phyloP scores from a whole-genome alignment of 768 basidiomycete species.

The Leccinum obscurum region DNA sequence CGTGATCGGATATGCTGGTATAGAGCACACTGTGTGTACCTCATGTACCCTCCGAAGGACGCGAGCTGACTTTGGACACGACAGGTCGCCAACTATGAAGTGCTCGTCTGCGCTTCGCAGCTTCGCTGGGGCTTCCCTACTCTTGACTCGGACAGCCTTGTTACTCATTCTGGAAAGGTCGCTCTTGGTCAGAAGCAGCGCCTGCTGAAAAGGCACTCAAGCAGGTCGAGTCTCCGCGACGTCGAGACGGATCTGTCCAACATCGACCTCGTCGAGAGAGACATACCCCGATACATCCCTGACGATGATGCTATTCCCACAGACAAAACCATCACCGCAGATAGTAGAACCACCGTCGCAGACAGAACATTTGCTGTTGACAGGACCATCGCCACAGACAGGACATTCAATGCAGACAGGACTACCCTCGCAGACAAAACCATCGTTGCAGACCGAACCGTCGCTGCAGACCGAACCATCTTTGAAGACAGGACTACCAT shows the following conservation, averaged over 20 bases:
- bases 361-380: too few species aligned
- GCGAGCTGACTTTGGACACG: neutral
- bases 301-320: conserved; percentile 1
- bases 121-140: conserved; percentile 32
- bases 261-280: conserved; percentile 27
- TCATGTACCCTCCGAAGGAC: neutral
- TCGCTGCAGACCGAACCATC: too few species aligned
- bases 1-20: conserved; percentile 34
- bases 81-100: conserved; percentile 35
- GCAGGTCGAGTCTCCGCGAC: conserved; percentile 1
- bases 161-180: conserved; percentile 28
- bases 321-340: too few species aligned
- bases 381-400: too few species aligned
- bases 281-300: conserved; percentile 30
- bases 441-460: too few species aligned
- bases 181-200: conserved; percentile 31
- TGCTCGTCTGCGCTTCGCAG: conserved; percentile 37
- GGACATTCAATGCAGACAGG: too few species aligned
- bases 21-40: conserved; percentile 31
- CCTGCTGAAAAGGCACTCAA: neutral
- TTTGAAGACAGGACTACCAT: too few species aligned
- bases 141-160: conserved; percentile 7
- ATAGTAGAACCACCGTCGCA: too few species aligned
- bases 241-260: conserved; percentile 23
- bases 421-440: too few species aligned